These are phyloP conservation scores for Mycena floridula DNA, from an alignment of 768 basidiomycete species.

Conservation along the genomic window DNA sequence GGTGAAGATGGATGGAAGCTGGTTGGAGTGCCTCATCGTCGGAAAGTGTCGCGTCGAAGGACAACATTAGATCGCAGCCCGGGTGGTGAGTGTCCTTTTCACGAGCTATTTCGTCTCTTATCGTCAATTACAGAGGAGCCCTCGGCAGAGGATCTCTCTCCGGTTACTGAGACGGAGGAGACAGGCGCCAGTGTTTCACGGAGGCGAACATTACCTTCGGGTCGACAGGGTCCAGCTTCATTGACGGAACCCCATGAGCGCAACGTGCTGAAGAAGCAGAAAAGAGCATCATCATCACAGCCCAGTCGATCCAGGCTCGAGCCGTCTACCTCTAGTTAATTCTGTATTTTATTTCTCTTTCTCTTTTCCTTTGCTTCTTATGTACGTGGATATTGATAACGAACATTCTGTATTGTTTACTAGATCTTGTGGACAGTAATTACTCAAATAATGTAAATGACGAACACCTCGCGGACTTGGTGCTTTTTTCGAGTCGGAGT, in stretches of 20 bases:
- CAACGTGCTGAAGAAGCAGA: conserved; percentile 46
- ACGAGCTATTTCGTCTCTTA: not conserved
- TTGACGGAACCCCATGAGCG: conserved; percentile 24
- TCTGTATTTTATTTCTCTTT: conserved; percentile 1
- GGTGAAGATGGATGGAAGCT: conserved; percentile 50
- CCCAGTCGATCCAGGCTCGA: conserved; percentile 14
- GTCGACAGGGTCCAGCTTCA: conserved; percentile 20
- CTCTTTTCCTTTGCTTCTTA: conserved; percentile 1
- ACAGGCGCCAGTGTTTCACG: conserved; percentile 37
- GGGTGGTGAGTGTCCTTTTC: conserved; percentile 8
- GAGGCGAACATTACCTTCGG: conserved; percentile 61
- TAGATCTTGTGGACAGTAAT: not conserved
- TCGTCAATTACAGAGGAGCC: not conserved
- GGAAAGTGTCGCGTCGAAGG: conserved; percentile 46
- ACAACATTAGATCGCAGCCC: conserved; percentile 46
- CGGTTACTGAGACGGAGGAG: conserved; percentile 37
- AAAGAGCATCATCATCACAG: conserved; percentile 36
- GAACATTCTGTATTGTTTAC: not conserved
- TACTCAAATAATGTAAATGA: not conserved
- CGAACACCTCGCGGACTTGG: not conserved
- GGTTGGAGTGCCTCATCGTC: conserved; percentile 30
- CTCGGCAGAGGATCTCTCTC: conserved; percentile 35
- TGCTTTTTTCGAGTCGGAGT: too few species aligned
- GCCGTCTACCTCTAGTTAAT: not conserved
- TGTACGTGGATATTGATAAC: not conserved